A percentile compares a stretch with the other conserved stretches of the same genome.
These are phyloP conservation scores for Paraglomus occultum DNA, from an alignment of 192 early-diverging fungal species.

Conservation along the genomic window DNA sequence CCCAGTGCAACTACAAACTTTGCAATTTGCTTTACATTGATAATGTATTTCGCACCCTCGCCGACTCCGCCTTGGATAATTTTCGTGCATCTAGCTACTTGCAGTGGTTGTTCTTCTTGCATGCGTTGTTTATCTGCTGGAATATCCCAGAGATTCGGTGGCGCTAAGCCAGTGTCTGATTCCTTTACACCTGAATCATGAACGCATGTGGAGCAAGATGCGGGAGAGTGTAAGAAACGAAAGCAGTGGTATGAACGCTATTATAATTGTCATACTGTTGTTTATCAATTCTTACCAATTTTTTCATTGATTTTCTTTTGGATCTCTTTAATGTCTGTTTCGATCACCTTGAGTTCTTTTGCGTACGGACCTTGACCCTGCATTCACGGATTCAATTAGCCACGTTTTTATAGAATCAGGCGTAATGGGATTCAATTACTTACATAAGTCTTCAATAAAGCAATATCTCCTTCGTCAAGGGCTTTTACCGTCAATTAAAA, in stretches of 20 bases:
- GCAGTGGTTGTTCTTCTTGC: conserved; percentile 91
- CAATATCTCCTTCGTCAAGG: conserved; percentile 91
- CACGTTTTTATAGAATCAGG: background rate
- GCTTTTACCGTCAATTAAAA: conserved; percentile 40
- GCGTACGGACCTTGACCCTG: conserved; percentile 98
- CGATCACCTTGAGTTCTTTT: conserved; percentile 89
- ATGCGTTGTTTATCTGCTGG: conserved; percentile 98
- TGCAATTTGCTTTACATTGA: conserved; percentile 98
- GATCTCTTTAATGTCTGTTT: conserved; percentile 93
- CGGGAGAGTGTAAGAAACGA: no score
- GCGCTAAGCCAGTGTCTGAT: conserved; percentile 96
- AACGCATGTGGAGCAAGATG: background rate
- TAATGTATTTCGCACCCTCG: conserved; percentile 94
- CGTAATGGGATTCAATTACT: conserved; percentile 11
- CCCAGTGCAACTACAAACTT: conserved; percentile 99
- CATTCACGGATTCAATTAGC: background rate
- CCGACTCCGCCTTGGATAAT: conserved; percentile 92
- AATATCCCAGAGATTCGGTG: conserved; percentile 98
- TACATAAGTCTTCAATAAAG: conserved; percentile 90
- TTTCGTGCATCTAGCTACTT: conserved; percentile 97
- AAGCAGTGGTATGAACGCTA: no score
- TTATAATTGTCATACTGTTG: background rate
- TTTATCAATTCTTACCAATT: conserved; percentile 68
- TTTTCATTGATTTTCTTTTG: conserved; percentile 99
- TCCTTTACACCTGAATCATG: conserved; percentile 82